Evolutionary conservation across 352 stramenopile species (phyloP).

Genomic region (Pythium scleroteichum): DNA sequence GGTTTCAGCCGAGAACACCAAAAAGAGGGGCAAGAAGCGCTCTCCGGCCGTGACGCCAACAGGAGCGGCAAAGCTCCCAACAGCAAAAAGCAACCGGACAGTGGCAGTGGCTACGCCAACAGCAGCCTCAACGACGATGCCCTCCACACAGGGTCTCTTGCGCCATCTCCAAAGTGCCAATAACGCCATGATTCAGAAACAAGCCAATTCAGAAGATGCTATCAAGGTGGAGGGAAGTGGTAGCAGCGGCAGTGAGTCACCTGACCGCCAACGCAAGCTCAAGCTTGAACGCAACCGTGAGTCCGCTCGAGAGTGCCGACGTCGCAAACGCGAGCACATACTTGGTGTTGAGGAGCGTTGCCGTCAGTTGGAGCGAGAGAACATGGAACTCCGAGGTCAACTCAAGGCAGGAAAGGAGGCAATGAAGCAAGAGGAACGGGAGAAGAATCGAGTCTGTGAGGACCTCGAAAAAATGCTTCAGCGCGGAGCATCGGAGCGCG

Average conservation of each 20-base stretch:
- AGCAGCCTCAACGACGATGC: slow-evolving; percentile 15
- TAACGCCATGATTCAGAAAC: slow-evolving; percentile 64
- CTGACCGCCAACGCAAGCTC: slow-evolving; percentile 68
- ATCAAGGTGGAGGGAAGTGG: slow-evolving; percentile 55
- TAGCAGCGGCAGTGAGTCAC: slow-evolving; percentile 62
- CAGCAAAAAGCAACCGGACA: slow-evolving; percentile 6
- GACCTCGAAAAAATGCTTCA: slow-evolving; percentile 86
- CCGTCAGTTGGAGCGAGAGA: slow-evolving; percentile 85
- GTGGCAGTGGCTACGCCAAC: not conserved
- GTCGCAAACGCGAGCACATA: slow-evolving; percentile 88
- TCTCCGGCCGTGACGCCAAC: slow-evolving; percentile 19
- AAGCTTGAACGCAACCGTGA: slow-evolving; percentile 93
- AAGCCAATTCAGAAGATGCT: slow-evolving; percentile 38
- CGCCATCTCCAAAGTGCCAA: slow-evolving; percentile 76
- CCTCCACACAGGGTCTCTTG: slow-evolving; percentile 54
- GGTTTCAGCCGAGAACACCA: slow-evolving; percentile 13
- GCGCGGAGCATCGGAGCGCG: slow-evolving; percentile 74
- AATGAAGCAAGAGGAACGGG: slow-evolving; percentile 83
- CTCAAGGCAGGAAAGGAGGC: slow-evolving; percentile 88
- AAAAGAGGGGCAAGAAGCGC: slow-evolving; percentile 61
- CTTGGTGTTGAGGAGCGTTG: slow-evolving; percentile 77
- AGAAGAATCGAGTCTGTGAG: slow-evolving; percentile 84
- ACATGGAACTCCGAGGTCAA: slow-evolving; percentile 91
- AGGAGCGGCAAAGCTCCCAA: not conserved
- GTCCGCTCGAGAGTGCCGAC: slow-evolving; percentile 88